Percentiles rank a stretch among this genome's conserved stretches.
These are phyloP conservation scores for Chiua virens DNA, from an alignment of 768 basidiomycete genomes.

Conservation along the genomic window DNA sequence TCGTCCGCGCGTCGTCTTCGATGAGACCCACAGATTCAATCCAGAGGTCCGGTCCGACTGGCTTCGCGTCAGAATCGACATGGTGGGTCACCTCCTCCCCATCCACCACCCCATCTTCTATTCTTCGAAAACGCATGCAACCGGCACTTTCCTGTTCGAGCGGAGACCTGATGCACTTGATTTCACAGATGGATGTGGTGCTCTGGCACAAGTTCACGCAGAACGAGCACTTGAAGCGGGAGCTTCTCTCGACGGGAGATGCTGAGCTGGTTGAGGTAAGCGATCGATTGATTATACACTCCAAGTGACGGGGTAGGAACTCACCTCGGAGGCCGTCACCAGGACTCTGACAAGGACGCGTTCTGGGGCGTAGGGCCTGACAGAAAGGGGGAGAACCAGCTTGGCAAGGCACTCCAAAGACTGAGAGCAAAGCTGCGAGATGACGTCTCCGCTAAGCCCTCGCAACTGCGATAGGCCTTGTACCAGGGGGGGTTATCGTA, in stretches of 20 bases:
- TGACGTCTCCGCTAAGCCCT: constrained; percentile 16
- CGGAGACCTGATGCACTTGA: constrained; percentile 2
- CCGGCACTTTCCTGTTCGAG: constrained; percentile 1
- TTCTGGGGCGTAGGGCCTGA: constrained; percentile 45
- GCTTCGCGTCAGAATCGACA: constrained; percentile 33
- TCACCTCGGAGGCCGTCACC: constrained; percentile 15
- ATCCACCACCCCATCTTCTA: not conserved
- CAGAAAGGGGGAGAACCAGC: constrained; percentile 38
- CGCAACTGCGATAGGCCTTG: constrained; percentile 14
- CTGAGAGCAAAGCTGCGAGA: constrained; percentile 34
- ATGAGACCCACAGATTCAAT: constrained; percentile 36
- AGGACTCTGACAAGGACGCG: constrained; percentile 34
- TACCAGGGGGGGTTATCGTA: constrained; percentile 18
- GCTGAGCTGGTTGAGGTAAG: constrained; percentile 41
- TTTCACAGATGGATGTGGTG: constrained; percentile 38
- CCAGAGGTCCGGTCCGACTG: constrained; percentile 37
- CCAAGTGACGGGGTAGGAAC: constrained; percentile 3
- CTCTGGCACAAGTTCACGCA: constrained; percentile 42
- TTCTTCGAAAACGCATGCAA: constrained; percentile 14
- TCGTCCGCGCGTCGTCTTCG: constrained; percentile 33
- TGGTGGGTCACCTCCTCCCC: constrained; percentile 18
- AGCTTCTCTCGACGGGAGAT: constrained; percentile 38
- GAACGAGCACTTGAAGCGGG: constrained; percentile 34
- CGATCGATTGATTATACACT: constrained; percentile 4
- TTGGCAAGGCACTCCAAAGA: constrained; percentile 42